phyloP scores from a whole-genome alignment of 2,329 filamentous ascomycete genomes.

The Botrytis elliptica region DNA sequence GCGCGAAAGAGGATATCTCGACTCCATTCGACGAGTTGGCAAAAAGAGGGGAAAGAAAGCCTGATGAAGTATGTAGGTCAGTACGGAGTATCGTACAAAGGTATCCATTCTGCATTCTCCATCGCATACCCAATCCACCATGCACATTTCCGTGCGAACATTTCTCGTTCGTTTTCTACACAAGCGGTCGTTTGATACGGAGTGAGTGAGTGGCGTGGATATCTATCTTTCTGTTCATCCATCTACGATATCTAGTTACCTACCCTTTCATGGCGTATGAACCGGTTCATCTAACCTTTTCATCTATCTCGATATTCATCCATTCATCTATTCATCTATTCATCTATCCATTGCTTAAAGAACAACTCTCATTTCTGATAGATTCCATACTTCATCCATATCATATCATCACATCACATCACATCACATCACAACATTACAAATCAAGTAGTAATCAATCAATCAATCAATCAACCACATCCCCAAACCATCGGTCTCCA shows the following conservation, averaged over 20 bases:
- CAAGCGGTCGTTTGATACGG: no score
- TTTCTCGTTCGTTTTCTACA: not conserved
- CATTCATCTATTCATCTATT: not conserved
- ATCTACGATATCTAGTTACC: not conserved
- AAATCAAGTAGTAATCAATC: not conserved
- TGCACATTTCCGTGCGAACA: not conserved
- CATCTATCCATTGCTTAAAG: not conserved
- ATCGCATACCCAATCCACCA: not conserved
- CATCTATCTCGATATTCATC: not conserved
- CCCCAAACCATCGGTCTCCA: not conserved
- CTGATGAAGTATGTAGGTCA: not conserved
- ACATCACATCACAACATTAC: not conserved
- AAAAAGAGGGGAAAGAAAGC: not conserved
- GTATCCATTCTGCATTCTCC: not conserved
- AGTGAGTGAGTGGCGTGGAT: not conserved
- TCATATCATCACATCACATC: not conserved
- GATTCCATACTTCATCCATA: no score
- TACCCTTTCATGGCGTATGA: not conserved
- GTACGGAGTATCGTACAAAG: no score
- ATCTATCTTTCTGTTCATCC: not conserved
- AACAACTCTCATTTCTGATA: no score
- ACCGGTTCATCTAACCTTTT: not conserved
- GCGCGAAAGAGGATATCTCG: slow-evolving; percentile 7
- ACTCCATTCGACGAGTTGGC: slow-evolving; percentile 12
- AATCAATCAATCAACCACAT: not conserved